These are phyloP conservation scores for Triticum turgidum DNA, from an alignment of 176 grass and related monocot species.

Conservation along the genomic window DNA sequence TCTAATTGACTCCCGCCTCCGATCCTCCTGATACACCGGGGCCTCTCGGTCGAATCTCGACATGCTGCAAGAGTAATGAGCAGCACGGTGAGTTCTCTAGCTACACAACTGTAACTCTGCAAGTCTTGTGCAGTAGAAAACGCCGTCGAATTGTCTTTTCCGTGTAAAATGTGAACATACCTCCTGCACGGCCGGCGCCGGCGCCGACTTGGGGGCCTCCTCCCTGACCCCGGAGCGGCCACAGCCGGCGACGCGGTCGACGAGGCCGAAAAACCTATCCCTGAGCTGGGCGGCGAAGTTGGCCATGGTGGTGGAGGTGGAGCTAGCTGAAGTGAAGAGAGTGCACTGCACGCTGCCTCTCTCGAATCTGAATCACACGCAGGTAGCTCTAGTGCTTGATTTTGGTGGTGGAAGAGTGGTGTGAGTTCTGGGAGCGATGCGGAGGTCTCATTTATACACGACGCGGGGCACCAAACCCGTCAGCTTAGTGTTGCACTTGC, in stretches of 20 bases:
- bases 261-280: conserved; percentile 32
- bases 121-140: too few relatives aligned
- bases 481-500: neutral
- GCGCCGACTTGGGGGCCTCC: neutral
- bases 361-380: neutral
- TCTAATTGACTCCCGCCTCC: neutral
- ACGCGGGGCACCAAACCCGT: neutral
- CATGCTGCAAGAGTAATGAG: neutral
- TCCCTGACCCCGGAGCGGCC: neutral
- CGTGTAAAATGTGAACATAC: neutral
- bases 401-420: neutral
- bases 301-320: neutral
- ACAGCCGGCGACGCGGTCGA: conserved; percentile 19
- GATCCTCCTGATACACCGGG: conserved; percentile 21
- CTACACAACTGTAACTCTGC: neutral
- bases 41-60: conserved; percentile 30
- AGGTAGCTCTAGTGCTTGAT: neutral
- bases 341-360: neutral
- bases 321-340: neutral
- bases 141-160: too few relatives aligned
- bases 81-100: neutral
- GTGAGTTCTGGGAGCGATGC: neutral
- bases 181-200: neutral
- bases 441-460: neutral
- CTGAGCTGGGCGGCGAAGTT: conserved; percentile 30